These are phyloP conservation scores for Oryza officinalis DNA, from an alignment of 176 grass and related monocot species.

Conservation along the genomic window DNA sequence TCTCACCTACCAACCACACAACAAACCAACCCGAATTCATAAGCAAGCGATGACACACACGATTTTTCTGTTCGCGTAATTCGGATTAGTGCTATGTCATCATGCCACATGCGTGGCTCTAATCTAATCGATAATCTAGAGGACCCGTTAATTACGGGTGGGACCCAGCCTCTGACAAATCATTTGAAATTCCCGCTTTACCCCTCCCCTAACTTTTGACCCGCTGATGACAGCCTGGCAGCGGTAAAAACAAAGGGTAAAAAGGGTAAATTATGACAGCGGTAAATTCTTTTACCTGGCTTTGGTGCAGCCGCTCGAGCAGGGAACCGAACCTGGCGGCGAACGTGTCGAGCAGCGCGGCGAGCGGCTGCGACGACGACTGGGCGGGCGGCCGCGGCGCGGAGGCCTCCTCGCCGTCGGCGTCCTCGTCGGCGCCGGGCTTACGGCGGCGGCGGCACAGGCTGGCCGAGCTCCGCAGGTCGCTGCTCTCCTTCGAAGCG, in stretches of 20 bases:
- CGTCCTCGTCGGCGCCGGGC: constrained; percentile 25
- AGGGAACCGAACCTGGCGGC: constrained; percentile 51
- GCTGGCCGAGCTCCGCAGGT: constrained; percentile 81
- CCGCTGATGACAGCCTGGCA: neutral
- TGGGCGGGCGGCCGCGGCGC: neutral
- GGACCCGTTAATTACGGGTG: neutral
- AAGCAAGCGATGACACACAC: neutral
- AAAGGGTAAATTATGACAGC: neutral
- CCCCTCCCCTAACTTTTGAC: neutral
- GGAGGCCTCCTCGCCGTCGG: constrained; percentile 43
- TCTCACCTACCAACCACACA: constrained; percentile 1
- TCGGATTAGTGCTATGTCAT: constrained; percentile 6
- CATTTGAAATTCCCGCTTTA: neutral
- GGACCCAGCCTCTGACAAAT: constrained; percentile 6
- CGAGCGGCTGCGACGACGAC: constrained; percentile 40
- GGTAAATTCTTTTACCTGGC: constrained; percentile 56
- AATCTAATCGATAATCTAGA: neutral
- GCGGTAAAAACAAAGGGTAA: neutral
- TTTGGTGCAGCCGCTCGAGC: constrained; percentile 64
- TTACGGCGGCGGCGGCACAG: constrained; percentile 54
- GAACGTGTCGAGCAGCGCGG: constrained; percentile 59
- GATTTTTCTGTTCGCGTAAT: constrained; percentile 9
- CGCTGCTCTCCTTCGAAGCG: constrained; percentile 81
- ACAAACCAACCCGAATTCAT: neutral
- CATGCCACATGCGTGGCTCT: constrained; percentile 22